Percentiles rank a stretch among this genome's conserved stretches.
Conservation (phyloP, 2,329 filamentous ascomycete species). For the Aureobasidium leucospermi region DNA sequence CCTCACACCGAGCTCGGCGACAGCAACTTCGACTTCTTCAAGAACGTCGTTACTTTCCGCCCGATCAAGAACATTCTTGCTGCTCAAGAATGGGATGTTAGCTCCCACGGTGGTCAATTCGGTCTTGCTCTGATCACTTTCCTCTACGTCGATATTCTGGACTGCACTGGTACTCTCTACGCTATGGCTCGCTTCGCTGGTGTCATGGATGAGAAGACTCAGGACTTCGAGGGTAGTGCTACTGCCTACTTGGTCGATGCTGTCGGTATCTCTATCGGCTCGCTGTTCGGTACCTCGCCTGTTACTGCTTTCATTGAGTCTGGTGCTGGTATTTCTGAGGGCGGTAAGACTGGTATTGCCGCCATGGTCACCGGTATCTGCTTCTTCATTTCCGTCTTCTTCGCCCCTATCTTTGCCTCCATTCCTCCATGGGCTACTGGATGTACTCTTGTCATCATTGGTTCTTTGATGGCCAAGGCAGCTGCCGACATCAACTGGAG, state of each 20-base stretch:
- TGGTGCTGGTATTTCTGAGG: conserved; percentile 75
- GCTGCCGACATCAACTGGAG: conserved; percentile 83
- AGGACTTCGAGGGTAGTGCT: conserved; percentile 81
- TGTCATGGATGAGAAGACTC: conserved; percentile 70
- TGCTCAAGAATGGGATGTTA: conserved; percentile 68
- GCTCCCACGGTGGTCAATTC: conserved; percentile 64
- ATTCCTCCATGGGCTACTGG: conserved; percentile 87
- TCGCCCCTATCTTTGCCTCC: conserved; percentile 82
- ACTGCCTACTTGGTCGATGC: conserved; percentile 80
- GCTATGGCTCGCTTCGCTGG: conserved; percentile 82
- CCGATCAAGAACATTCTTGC: conserved; percentile 61
- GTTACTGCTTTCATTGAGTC: conserved; percentile 84
- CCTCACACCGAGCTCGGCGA: conserved; percentile 64
- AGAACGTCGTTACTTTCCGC: conserved; percentile 78
- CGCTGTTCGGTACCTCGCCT: conserved; percentile 68
- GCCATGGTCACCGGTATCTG: conserved; percentile 70
- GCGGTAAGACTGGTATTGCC: conserved; percentile 77
- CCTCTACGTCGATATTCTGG: conserved; percentile 83
- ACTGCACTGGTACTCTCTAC: conserved; percentile 79
- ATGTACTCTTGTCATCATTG: conserved; percentile 78
- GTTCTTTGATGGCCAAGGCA: conserved; percentile 75
- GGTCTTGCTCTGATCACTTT: conserved; percentile 81
- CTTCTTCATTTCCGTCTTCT: conserved; percentile 84
- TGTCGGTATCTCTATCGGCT: conserved; percentile 71
- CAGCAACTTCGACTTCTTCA: conserved; percentile 75